A percentile compares a stretch with the other conserved stretches of the same genome.
These are phyloP conservation scores for Botrytis aclada DNA, from an alignment of 2,329 filamentous ascomycete genomes.

Conservation along the genomic window DNA sequence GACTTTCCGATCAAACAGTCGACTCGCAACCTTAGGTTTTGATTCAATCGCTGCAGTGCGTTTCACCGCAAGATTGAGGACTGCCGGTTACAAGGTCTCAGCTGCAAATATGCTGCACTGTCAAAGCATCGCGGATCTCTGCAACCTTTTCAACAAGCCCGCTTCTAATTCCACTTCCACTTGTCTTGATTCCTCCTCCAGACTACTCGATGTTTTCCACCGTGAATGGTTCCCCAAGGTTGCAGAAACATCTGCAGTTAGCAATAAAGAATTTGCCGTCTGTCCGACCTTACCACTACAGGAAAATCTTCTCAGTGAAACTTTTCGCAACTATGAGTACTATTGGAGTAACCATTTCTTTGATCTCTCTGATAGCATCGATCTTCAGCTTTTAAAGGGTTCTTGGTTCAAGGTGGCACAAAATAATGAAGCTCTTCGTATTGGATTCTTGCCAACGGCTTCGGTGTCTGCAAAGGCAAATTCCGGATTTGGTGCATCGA, in stretches of 20 bases:
- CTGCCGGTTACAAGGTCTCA: neutral
- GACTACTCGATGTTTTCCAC: neutral
- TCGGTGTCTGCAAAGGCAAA: neutral
- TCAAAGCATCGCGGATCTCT: conserved; percentile 3
- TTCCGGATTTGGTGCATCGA: neutral
- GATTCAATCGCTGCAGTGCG: conserved; percentile 11
- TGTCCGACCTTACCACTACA: neutral
- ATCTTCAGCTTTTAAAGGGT: conserved; percentile 25
- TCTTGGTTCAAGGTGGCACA: conserved; percentile 33
- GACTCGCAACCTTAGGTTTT: conserved; percentile 3
- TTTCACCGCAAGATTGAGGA: conserved; percentile 6
- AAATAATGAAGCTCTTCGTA: conserved; percentile 36
- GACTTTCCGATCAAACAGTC: neutral
- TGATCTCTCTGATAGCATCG: conserved; percentile 25
- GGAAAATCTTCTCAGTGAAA: conserved; percentile 35
- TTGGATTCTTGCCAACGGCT: conserved; percentile 31
- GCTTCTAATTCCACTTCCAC: neutral
- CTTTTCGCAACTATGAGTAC: conserved; percentile 27
- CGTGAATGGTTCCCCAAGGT: neutral
- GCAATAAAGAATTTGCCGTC: neutral
- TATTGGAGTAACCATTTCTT: conserved; percentile 37
- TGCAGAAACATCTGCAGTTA: neutral
- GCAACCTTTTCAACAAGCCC: neutral
- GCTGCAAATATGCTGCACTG: conserved; percentile 2
- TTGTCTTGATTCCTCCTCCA: conserved; percentile 9